A percentile compares a stretch with the other conserved stretches of the same genome.
Conservation (phyloP, 768 basidiomycete genomes). For the Coprinellus aureogranulatus region DNA sequence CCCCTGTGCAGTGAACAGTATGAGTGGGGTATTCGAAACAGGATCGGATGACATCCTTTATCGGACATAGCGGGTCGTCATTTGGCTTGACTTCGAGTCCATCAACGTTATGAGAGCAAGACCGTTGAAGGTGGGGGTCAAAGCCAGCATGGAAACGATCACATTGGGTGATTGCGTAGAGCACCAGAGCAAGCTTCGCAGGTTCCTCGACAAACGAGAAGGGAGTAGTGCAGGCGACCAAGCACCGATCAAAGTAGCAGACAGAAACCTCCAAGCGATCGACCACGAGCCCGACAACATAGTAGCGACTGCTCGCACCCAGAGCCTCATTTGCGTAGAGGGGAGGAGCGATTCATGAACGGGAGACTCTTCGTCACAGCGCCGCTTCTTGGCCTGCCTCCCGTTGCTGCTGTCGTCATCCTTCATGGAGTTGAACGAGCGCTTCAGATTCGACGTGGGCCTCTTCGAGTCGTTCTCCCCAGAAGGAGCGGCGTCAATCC, state of each 20-base stretch:
- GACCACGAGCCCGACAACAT: slow-evolving; percentile 20
- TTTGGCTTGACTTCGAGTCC: slow-evolving; percentile 12
- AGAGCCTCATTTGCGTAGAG: slow-evolving; percentile 16
- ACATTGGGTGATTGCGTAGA: slow-evolving; percentile 15
- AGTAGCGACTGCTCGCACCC: slow-evolving; percentile 14
- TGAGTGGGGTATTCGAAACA: slow-evolving; percentile 10
- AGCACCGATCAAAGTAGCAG: slow-evolving; percentile 26
- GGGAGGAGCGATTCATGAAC: no score
- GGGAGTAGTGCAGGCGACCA: slow-evolving; percentile 13
- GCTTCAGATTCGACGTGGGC: no score
- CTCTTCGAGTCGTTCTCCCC: no score
- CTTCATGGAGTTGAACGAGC: no score
- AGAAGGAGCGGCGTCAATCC: no score
- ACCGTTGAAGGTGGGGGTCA: slow-evolving; percentile 12
- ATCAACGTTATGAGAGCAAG: slow-evolving; percentile 1
- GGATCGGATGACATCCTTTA: not conserved
- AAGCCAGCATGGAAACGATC: slow-evolving; percentile 14
- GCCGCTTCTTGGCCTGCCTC: no score
- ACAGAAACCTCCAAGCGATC: slow-evolving; percentile 15
- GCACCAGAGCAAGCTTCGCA: slow-evolving; percentile 18
- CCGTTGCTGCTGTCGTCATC: no score
- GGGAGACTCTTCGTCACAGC: no score
- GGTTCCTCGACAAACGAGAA: slow-evolving; percentile 20
- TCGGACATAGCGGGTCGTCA: not conserved
- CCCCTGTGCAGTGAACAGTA: no score